Evolutionary conservation across 2,329 filamentous ascomycete species (phyloP).

Genomic region (Paecilomyces fulvus): DNA sequence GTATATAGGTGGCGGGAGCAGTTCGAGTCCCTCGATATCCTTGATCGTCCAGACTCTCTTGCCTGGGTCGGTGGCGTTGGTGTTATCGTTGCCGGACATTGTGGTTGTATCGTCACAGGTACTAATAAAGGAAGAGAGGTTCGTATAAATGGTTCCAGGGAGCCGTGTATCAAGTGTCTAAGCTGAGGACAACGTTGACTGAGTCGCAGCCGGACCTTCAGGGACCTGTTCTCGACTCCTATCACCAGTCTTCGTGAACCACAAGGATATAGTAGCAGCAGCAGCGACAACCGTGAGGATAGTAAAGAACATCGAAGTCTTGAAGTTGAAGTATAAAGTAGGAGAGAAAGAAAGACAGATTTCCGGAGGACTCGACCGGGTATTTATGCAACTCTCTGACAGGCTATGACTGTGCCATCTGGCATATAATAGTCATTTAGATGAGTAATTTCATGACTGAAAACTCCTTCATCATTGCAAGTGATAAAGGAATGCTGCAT

Average conservation of each 20-base stretch:
- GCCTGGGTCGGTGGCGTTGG: background rate
- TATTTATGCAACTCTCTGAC: background rate
- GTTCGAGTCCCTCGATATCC: background rate
- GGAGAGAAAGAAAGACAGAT: background rate
- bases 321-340: background rate
- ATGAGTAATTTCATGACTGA: background rate
- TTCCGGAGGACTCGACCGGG: background rate
- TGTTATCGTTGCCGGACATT: background rate
- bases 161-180: background rate
- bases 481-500: background rate
- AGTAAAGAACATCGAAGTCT: background rate
- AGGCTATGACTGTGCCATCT: background rate
- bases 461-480: background rate
- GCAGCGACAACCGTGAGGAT: background rate
- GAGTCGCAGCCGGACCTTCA: background rate
- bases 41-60: too few relatives aligned
- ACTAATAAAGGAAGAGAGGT: background rate
- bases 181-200: background rate
- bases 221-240: background rate
- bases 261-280: background rate
- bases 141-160: background rate
- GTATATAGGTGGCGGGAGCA: background rate
- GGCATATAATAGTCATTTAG: background rate
- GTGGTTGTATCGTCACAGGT: background rate
- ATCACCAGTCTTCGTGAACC: background rate